Evolutionary conservation across 1,284 basidiomycete genomes (phyloP).

Genomic region (Uromyces viciae-fabae): DNA sequence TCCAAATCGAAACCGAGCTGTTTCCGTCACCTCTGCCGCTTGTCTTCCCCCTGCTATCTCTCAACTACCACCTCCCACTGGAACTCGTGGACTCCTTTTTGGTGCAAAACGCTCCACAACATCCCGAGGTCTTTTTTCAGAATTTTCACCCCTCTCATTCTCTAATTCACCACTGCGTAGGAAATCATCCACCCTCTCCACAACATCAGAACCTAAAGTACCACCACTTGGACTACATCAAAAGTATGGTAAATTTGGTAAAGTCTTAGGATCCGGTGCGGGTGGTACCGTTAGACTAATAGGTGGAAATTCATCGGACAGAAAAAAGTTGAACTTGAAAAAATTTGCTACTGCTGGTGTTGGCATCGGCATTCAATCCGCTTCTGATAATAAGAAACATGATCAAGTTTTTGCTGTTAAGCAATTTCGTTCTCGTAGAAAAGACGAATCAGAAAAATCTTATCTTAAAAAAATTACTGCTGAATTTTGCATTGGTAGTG

Average conservation of each 20-base stretch:
- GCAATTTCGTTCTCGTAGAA: slow-evolving; percentile 84
- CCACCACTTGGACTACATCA: slow-evolving; percentile 83
- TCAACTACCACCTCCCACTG: not conserved
- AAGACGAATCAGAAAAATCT: slow-evolving; percentile 86
- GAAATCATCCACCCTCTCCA: not conserved
- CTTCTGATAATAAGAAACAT: slow-evolving; percentile 51
- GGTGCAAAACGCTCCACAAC: not conserved
- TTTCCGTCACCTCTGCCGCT: not conserved
- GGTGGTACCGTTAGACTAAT: slow-evolving; percentile 96
- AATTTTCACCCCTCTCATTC: not conserved
- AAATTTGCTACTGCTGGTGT: too few relatives aligned
- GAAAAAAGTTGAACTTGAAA: not conserved
- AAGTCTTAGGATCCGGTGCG: slow-evolving; percentile 88
- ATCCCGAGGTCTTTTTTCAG: not conserved
- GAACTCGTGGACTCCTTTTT: not conserved
- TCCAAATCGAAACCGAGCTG: not conserved
- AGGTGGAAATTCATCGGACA: slow-evolving; percentile 62
- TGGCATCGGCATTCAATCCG: too few relatives aligned
- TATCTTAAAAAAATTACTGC: slow-evolving; percentile 99
- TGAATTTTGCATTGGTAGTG: slow-evolving; percentile 70
- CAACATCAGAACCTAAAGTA: slow-evolving; percentile 54
- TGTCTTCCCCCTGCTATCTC: not conserved
- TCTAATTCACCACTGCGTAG: not conserved
- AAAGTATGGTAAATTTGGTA: slow-evolving; percentile 99
- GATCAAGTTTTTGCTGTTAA: slow-evolving; percentile 86